Evolutionary conservation across 2,329 filamentous ascomycete genomes (phyloP).

Genomic region (Pseudopithomyces maydicus): DNA sequence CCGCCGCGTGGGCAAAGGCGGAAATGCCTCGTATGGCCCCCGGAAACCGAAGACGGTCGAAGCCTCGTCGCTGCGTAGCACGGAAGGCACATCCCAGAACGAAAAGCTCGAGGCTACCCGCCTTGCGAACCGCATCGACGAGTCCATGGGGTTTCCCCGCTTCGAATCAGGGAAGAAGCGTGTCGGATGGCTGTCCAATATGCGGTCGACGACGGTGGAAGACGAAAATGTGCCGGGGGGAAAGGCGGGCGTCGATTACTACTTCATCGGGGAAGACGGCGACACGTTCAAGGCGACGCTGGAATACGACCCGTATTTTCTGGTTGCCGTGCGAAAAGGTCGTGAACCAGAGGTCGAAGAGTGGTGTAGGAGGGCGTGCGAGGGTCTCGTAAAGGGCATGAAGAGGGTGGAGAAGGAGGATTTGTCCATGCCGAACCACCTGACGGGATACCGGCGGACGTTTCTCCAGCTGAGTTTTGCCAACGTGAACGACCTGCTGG

Average conservation of each 20-base stretch:
- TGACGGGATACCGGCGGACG: slow-evolving; percentile 85
- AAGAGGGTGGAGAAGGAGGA: slow-evolving; percentile 89
- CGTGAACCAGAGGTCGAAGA: slow-evolving; percentile 94
- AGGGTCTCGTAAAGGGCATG: slow-evolving; percentile 80
- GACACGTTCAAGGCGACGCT: slow-evolving; percentile 94
- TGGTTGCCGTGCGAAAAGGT: slow-evolving; percentile 86
- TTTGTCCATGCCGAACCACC: slow-evolving; percentile 90
- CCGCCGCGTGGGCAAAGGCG: slow-evolving; percentile 50
- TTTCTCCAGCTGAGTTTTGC: slow-evolving; percentile 86
- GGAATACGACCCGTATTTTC: slow-evolving; percentile 95
- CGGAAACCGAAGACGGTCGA: slow-evolving; percentile 77
- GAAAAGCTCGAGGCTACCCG: slow-evolving; percentile 88
- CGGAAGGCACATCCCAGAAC: slow-evolving; percentile 87
- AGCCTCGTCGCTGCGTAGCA: slow-evolving; percentile 71
- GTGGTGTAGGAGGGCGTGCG: slow-evolving; percentile 80
- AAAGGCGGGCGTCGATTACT: slow-evolving; percentile 90
- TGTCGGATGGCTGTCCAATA: slow-evolving; percentile 92
- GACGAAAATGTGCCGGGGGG: slow-evolving; percentile 84
- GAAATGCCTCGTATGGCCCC: slow-evolving; percentile 53
- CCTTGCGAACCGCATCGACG: slow-evolving; percentile 88
- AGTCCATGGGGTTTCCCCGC: slow-evolving; percentile 89
- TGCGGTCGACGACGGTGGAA: slow-evolving; percentile 85
- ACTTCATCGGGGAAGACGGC: slow-evolving; percentile 79
- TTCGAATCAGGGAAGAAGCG: slow-evolving; percentile 87
- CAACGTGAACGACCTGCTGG: slow-evolving; percentile 84